Conservation (phyloP, 495 filamentous ascomycete genomes). For the Arthonia radiata region DNA sequence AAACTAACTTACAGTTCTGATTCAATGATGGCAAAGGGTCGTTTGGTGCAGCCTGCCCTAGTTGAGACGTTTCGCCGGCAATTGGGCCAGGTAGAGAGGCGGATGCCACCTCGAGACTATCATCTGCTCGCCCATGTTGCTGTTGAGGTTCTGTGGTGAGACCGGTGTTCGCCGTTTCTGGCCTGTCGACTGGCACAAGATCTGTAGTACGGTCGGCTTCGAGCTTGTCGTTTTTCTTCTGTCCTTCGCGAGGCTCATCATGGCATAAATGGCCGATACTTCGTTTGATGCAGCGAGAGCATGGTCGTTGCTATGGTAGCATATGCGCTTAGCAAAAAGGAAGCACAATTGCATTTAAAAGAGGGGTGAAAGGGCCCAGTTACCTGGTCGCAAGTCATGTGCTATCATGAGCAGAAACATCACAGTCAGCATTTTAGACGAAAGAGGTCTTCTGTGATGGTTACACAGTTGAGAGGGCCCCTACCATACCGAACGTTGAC, state of each 20-base stretch:
- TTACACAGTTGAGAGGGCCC: constrained; percentile 1
- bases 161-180: too few species aligned
- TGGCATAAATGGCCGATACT: constrained; percentile 98
- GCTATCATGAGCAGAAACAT: constrained; percentile 31
- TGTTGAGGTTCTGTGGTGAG: too few species aligned
- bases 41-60: constrained; percentile 2
- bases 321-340: constrained; percentile 2
- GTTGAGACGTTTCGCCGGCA: constrained; percentile 1
- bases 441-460: constrained; percentile 1
- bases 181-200: constrained; percentile 11
- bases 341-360: constrained; percentile 9
- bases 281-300: constrained; percentile 91
- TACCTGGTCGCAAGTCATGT: constrained; percentile 99
- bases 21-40: constrained; percentile 4
- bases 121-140: background rate
- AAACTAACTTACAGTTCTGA: constrained; percentile 58
- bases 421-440: constrained; percentile 6
- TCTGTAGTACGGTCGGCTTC: constrained; percentile 7
- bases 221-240: constrained; percentile 43
- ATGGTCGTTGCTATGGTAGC: constrained; percentile 59
- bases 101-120: constrained; percentile 1
- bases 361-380: constrained; percentile 1
- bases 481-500: constrained; percentile 83
- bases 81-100: constrained; percentile 1
- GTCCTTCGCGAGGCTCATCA: constrained; percentile 71